Base-by-base conservation (phyloP, 345 rosid genomes). In the Melaleuca alternifolia region DNA sequence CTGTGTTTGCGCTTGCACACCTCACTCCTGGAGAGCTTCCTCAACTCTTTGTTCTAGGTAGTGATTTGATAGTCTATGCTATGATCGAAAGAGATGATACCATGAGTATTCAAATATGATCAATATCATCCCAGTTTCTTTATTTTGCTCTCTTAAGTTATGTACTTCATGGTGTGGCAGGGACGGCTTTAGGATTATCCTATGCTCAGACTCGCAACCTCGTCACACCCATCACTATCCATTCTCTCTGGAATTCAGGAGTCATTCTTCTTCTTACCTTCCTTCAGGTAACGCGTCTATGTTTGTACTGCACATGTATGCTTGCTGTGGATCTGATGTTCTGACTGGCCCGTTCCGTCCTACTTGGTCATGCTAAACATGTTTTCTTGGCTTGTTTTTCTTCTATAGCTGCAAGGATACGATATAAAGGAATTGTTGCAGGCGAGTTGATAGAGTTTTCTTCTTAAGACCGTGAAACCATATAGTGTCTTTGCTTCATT, bases 141-240 rank as follows among this genome's bases (percentile, higher is more conserved):
- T 41, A 37, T 81, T 51, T 81, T 48, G 10, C 16, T 14, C 28
- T 59, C 20, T 18, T 18, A 50, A 30, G 23, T 82, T 51, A 16
- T 51, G 50, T 44, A 46, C 62, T 84, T 59, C 26, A 71, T 28
- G 51, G 57, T 10, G 21, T 52, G 91, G 86, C 85, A 96, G 99
- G 99, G 82, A 75, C 89, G 54, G 93, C 93, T 84, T 86, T 96
- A 90, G 99, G 99, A 65, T 88, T 97, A 83, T 92, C 98, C 2
- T 97, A 97, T 88, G 98, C 98, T 75, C 96, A 95, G 89, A 96
- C 98, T 83, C 98, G 96, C 57, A 96, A 97, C 90, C 99, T 97
- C 84, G 52, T 93, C 83, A 92, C 97, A 44, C 96, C 98, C 12
- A 94, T 96, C 89, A 91, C 95, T 41, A 93, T 97, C 81, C 99